These are phyloP conservation scores for Penicillium decumbens DNA, from an alignment of 2,329 filamentous ascomycete species.

Conservation along the genomic window DNA sequence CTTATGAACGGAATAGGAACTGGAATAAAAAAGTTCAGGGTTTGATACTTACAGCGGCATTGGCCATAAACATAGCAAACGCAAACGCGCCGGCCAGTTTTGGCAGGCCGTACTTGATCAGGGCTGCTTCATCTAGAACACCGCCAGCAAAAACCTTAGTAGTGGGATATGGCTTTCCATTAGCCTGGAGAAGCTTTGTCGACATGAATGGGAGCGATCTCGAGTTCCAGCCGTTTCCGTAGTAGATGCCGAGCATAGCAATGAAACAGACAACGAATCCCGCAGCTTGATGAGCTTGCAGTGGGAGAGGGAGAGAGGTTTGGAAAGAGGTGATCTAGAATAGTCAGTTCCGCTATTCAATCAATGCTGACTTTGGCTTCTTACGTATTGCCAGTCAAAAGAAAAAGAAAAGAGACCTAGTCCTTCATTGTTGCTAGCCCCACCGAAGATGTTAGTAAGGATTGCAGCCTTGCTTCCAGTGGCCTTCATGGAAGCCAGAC, in stretches of 20 bases:
- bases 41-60: slow-evolving; percentile 47
- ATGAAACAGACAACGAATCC: slow-evolving; percentile 50
- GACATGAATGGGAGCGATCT: slow-evolving; percentile 54
- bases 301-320: slow-evolving; percentile 51
- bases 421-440: slow-evolving; percentile 51
- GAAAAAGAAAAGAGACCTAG: slow-evolving; percentile 49
- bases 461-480: slow-evolving; percentile 44
- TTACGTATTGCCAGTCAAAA: slow-evolving; percentile 51
- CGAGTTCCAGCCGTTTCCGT: slow-evolving; percentile 47
- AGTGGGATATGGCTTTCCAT: slow-evolving; percentile 43
- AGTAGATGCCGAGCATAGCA: slow-evolving; percentile 52
- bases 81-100: slow-evolving; percentile 50
- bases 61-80: slow-evolving; percentile 54
- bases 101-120: slow-evolving; percentile 47
- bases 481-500: slow-evolving; percentile 51
- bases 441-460: slow-evolving; percentile 51
- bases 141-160: slow-evolving; percentile 39
- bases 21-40: too few species aligned
- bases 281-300: slow-evolving; percentile 46
- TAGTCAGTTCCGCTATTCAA: background rate
- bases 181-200: slow-evolving; percentile 41
- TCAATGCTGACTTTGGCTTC: background rate
- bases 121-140: slow-evolving; percentile 27
- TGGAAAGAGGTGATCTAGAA: slow-evolving; percentile 51
- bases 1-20: background rate